Conservation (phyloP, 108 stramenopile species). For the Cyclostephanos invisitatus region DNA sequence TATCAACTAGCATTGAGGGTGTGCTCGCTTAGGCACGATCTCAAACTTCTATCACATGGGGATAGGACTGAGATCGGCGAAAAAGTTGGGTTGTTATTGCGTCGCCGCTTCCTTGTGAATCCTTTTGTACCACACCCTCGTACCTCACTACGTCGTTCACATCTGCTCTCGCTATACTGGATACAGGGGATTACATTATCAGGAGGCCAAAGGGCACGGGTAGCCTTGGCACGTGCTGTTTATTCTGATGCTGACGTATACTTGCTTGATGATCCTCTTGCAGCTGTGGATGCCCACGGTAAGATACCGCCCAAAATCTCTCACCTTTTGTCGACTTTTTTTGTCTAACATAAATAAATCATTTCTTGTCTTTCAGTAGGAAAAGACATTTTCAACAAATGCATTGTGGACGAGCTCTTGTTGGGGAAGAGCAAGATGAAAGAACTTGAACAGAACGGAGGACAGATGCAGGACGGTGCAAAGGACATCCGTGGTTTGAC, state of each 20-base stretch:
- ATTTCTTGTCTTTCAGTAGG: slow-evolving; percentile 54
- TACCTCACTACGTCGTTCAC: too few species aligned
- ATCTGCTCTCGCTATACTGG: too few species aligned
- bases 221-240: slow-evolving; percentile 94
- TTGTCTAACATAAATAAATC: too few species aligned
- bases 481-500: not conserved
- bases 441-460: not conserved
- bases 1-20: slow-evolving; percentile 78
- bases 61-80: slow-evolving; percentile 86
- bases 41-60: slow-evolving; percentile 78
- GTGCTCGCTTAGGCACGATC: slow-evolving; percentile 86
- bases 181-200: slow-evolving; percentile 56
- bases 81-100: too few species aligned
- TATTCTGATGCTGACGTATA: slow-evolving; percentile 89
- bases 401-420: slow-evolving; percentile 80
- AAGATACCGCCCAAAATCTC: too few species aligned
- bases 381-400: slow-evolving; percentile 84
- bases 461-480: not conserved
- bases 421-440: slow-evolving; percentile 38
- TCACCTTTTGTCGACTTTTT: too few species aligned
- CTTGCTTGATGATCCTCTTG: slow-evolving; percentile 92
- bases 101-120: too few species aligned
- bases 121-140: too few species aligned
- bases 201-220: slow-evolving; percentile 94
- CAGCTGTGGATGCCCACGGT: slow-evolving; percentile 91